phyloP scores from a whole-genome alignment of 805 yeast species.

The Tetrapisispora taiwanensis region DNA sequence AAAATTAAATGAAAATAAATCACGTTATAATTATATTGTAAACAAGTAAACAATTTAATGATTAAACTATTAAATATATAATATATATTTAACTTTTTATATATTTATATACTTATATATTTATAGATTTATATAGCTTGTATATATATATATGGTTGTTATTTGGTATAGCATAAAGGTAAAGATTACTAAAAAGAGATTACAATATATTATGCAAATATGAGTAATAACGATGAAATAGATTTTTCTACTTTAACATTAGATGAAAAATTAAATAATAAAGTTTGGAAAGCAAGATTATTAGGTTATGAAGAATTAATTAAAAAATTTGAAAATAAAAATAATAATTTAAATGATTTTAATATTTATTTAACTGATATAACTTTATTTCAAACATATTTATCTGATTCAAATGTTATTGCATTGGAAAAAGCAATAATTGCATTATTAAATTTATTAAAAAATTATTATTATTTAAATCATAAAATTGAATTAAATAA shows the following conservation, averaged over 20 bases:
- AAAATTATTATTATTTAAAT: conserved; percentile 4
- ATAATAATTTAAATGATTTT: conserved; percentile 5
- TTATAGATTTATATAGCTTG: no score
- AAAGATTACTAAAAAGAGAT: no score
- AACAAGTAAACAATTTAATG: no score
- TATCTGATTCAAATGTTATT: conserved; percentile 75
- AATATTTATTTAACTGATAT: conserved; percentile 38
- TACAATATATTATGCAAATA: neutral
- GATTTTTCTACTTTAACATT: conserved; percentile 58
- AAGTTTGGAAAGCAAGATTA: conserved; percentile 80
- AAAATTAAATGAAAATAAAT: no score
- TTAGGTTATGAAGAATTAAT: conserved; percentile 66
- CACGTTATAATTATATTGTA: no score
- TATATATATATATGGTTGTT: no score
- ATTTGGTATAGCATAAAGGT: no score
- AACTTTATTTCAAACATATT: conserved; percentile 45
- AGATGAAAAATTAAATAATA: conserved; percentile 55
- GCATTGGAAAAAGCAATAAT: conserved; percentile 79
- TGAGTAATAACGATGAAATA: conserved; percentile 34
- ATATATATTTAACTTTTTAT: no score
- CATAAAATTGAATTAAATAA: neutral
- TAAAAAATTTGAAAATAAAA: conserved; percentile 40
- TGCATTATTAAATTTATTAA: conserved; percentile 29
- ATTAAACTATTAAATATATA: no score
- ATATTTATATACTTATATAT: no score